These are phyloP conservation scores for Rhododendron vialii DNA, from an alignment of 148 eudicot genomes.

Conservation along the genomic window DNA sequence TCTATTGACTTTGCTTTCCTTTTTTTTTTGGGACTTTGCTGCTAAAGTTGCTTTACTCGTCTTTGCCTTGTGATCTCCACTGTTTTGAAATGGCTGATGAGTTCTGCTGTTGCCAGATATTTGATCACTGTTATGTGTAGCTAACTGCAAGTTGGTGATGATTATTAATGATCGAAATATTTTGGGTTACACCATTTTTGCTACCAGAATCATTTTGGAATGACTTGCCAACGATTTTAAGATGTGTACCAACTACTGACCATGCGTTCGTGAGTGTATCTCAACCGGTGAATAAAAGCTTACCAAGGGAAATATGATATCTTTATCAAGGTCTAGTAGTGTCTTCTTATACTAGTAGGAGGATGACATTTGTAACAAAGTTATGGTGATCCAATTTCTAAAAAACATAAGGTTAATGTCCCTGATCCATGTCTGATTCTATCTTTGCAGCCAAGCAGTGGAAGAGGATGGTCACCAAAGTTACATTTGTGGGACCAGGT, in stretches of 20 bases:
- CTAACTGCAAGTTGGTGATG: neutral
- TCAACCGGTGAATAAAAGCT: neutral
- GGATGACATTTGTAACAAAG: too few species aligned
- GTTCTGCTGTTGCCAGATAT: neutral
- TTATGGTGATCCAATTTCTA: neutral
- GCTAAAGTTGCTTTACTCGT: neutral
- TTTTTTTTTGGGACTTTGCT: neutral
- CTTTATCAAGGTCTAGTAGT: neutral
- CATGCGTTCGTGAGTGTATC: neutral
- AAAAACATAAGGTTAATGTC: neutral
- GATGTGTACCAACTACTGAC: neutral
- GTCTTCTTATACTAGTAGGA: neutral
- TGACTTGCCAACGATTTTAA: neutral
- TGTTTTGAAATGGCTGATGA: too few species aligned
- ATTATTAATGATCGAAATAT: neutral
- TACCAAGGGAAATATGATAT: neutral
- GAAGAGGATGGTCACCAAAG: constrained; percentile 98
- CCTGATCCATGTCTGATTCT: neutral
- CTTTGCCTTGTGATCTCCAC: neutral
- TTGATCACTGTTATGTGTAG: too few species aligned
- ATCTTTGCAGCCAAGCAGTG: constrained; percentile 86
- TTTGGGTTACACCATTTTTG: neutral
- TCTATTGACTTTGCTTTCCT: neutral
- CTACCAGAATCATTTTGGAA: neutral
- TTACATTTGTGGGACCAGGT: constrained; percentile 85